Percentiles rank a stretch among this genome's conserved stretches.
Conservation (phyloP, 495 filamentous ascomycete species). For the Choiromyces venosus region DNA sequence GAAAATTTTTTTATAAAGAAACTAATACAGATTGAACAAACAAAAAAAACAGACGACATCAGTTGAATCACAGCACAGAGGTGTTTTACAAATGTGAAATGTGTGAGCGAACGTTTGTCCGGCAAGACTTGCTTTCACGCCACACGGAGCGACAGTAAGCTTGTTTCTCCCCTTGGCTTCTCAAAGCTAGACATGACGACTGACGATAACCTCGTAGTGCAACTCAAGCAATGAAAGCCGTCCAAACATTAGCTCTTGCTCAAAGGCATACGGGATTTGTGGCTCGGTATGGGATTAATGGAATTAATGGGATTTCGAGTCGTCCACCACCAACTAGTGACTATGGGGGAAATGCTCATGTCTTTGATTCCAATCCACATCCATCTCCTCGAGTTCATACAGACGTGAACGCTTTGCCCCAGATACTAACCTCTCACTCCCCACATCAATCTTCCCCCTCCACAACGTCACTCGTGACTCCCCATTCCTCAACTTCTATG, state of each 20-base stretch:
- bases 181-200: not conserved
- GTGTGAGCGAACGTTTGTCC: conserved; percentile 42
- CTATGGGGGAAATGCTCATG: conserved; percentile 41
- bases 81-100: conserved; percentile 43
- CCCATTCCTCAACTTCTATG: conserved; percentile 35
- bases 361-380: conserved; percentile 39
- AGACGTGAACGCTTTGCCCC: conserved; percentile 35
- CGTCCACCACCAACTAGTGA: conserved; percentile 36
- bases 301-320: conserved; percentile 33
- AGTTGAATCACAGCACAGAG: conserved; percentile 42
- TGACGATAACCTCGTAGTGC: conserved; percentile 29
- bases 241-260: conserved; percentile 38
- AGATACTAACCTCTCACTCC: conserved; percentile 36
- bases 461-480: conserved; percentile 31
- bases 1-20: not conserved
- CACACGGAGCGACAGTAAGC: conserved; percentile 42
- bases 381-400: conserved; percentile 35
- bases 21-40: conserved; percentile 19
- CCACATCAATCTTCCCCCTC: conserved; percentile 38
- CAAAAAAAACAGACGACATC: conserved; percentile 35
- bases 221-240: conserved; percentile 42
- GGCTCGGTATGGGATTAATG: conserved; percentile 37
- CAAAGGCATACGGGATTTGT: conserved; percentile 39
- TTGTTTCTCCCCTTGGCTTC: conserved; percentile 5
- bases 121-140: conserved; percentile 41